Evolutionary conservation across 345 rosid species (phyloP), one percentile per base, ranked within the genome.

Genomic region (Gossypium arboreum): DNA sequence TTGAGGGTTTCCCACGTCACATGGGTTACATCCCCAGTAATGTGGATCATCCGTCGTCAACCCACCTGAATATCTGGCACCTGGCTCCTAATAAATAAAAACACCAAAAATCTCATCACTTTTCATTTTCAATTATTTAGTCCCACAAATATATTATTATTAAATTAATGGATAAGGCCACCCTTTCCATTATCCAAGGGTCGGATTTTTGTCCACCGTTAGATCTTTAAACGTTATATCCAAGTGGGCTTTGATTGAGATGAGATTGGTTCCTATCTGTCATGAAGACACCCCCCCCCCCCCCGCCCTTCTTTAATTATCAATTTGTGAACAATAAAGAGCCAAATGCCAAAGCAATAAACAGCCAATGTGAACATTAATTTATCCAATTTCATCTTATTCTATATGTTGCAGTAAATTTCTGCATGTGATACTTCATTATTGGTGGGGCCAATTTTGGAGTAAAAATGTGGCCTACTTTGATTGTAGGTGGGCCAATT

Each of bases 181-280:
- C 43, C 81, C 61, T 34, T 80, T 79, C 66, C 27, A 20, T 0
- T 1, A 52, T 70, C 10, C 43, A 78, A 80, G 76, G 69, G 88
- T 25, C 76, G 44, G 16, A 57, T 68, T 29, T 71, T 12, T 67
- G 0, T 48, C 17, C 24, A 72, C 79, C 83, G 59, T 78, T 7
- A 79, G 82, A 82, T 65, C 63, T 45, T 11, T 62, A 6, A 1
- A 3, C 50, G 57, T 77, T 25, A 7, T 9, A 16, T 3, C 64
- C 27, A 17, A 62, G 66, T 57, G 15, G 64, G 80, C 41, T 24
- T 44, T 59, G 34, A 58, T 58, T 58, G 39, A 59, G 41, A 11
- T 59, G 64, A 60, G 41, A 39, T 16, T 12, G 39, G 63, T 58
- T 22, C 62, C 2, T 4, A 15, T 24, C 63, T 24, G 34, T 11